Evolutionary conservation across 208 protist genomes (phyloP).

Genomic region (Trypanosomatidae sp.): DNA sequence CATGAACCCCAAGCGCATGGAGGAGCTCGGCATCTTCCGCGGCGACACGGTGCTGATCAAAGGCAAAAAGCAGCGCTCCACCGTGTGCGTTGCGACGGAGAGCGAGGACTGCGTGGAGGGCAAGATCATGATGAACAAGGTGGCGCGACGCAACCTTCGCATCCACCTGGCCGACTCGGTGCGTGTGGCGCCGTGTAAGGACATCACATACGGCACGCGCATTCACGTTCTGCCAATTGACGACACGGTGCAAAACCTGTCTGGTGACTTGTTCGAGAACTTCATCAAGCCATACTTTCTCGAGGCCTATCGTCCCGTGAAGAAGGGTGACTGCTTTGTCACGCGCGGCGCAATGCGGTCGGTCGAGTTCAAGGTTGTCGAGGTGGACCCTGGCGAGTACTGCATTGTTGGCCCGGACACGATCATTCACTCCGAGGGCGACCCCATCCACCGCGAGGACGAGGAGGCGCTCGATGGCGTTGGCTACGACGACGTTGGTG

Average conservation of each 20-base stretch:
- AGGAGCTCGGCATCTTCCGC: constrained; percentile 97
- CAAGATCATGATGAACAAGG: constrained; percentile 99
- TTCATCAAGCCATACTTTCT: constrained; percentile 99
- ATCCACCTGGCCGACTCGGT: constrained; percentile 98
- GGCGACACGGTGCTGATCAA: constrained; percentile 97
- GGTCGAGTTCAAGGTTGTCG: constrained; percentile 99
- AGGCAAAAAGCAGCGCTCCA: constrained; percentile 97
- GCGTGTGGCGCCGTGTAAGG: constrained; percentile 89
- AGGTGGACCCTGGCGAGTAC: constrained; percentile 95
- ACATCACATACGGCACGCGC: constrained; percentile 97
- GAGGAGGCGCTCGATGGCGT: constrained; percentile 94
- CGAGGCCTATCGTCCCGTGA: constrained; percentile 98
- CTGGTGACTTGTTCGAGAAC: constrained; percentile 98
- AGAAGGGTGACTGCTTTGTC: constrained; percentile 98
- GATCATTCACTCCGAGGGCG: constrained; percentile 99
- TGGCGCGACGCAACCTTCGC: constrained; percentile 97
- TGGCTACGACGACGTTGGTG: constrained; percentile 99
- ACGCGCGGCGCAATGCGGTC: constrained; percentile 95
- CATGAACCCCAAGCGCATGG: constrained; percentile 92
- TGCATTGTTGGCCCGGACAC: constrained; percentile 99
- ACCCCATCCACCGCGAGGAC: constrained; percentile 99
- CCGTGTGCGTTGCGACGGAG: constrained; percentile 95
- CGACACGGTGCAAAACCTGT: constrained; percentile 99
- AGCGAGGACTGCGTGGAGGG: constrained; percentile 89
- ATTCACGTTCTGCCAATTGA: constrained; percentile 99